Evolutionary conservation across 179 eudicot genomes (phyloP), one percentile per base, ranked within the genome.

Genomic region (Corrigiola litoralis): DNA sequence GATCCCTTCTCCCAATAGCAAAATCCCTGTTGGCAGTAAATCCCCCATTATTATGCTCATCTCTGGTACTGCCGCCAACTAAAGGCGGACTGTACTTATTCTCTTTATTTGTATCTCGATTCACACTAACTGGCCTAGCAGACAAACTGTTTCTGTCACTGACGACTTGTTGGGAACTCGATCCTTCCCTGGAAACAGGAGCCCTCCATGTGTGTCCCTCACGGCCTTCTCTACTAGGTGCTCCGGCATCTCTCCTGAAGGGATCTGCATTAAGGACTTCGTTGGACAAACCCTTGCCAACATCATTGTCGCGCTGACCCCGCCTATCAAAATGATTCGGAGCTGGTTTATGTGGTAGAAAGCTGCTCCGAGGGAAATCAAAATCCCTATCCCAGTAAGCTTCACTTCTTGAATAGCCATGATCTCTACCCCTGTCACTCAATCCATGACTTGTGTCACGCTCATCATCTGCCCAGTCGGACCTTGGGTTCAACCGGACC

Each of bases 381-480:
- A 83, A 88, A 68, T 88, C 96, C 72, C 84, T 79, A 54, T 95
- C 92, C 97, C 91, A 88, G 71, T 82, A 79, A 58, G 76, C 71
- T 54, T 85, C 97, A 41, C 65, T 73, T 71, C 77, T 91, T 10
- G 86, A 64, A 74, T 56, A 68, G n/a, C 90, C 88, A 56, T 65
- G 64, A 58, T 86, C 96, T 74, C 85, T 84, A 58, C 67, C 72
- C 54, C 82, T 75, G 37, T 80, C 88, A 21, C 65, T 72, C 77
- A 86, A 73, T 23, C 85, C 87, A 66, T 77, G 83, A 64, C 99
- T 81, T 0, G 97, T 91, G 71, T 95, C 99, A n/a, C 99, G 92
- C 85, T 95, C 99, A 77, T 95, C 99, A 78, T 95, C 97, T 38
- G 90, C 97, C 99, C 99, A 95, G 59, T 95, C 97, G 57, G 90